phyloP scores from a whole-genome alignment of 371 early-diverging fungal genomes.

The Mycotypha africana region DNA sequence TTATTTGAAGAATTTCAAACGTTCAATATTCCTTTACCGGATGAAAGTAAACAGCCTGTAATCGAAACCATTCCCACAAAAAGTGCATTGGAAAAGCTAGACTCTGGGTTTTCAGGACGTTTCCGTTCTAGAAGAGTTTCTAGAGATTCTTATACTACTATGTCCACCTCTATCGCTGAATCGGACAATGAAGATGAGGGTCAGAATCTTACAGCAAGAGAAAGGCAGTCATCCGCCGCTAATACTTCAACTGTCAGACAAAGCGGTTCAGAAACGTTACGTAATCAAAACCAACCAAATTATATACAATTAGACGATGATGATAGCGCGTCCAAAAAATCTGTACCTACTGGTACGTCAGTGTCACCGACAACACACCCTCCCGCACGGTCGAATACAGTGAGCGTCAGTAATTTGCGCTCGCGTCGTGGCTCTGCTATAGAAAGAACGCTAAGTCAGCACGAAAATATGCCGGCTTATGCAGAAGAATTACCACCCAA shows the following conservation, averaged over 20 bases:
- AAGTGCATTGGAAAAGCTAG: constrained; percentile 3
- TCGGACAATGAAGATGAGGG: background rate
- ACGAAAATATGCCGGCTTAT: background rate
- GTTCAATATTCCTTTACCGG: constrained; percentile 9
- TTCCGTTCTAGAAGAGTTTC: background rate
- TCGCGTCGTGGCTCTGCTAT: constrained; percentile 4
- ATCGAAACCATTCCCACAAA: background rate
- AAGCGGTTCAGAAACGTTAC: background rate
- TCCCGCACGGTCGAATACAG: background rate
- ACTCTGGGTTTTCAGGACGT: background rate
- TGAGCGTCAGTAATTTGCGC: background rate
- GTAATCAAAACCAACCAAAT: background rate
- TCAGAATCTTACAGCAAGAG: background rate
- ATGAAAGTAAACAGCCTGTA: background rate
- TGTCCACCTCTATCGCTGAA: background rate
- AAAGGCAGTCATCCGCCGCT: no score
- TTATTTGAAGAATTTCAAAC: constrained; percentile 9
- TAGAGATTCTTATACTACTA: constrained; percentile 9
- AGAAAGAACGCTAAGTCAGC: constrained; percentile 2
- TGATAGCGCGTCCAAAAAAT: background rate
- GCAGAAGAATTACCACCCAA: background rate
- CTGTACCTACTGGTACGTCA: background rate
- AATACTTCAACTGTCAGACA: background rate
- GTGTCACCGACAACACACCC: background rate
- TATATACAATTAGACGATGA: background rate